Evolutionary conservation across 768 basidiomycete genomes (phyloP).

Genomic region (Podaxis mareebaensis): DNA sequence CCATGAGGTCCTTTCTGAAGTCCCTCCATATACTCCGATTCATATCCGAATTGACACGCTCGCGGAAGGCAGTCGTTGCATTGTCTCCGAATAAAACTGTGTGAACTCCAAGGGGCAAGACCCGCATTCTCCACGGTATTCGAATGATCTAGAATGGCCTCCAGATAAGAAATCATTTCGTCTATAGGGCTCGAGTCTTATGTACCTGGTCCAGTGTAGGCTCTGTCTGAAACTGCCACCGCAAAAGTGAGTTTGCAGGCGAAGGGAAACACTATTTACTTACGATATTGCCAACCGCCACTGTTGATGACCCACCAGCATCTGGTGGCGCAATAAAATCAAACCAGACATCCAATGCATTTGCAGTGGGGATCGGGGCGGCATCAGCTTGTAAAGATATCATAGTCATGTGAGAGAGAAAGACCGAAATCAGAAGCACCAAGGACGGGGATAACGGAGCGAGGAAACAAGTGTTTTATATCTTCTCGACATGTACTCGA

Average conservation of each 20-base stretch:
- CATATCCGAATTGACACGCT: not conserved
- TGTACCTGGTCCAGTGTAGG: constrained; percentile 2
- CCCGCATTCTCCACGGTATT: not conserved
- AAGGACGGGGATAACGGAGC: not conserved
- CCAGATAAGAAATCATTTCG: not conserved
- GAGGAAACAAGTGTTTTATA: not conserved
- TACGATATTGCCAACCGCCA: not conserved
- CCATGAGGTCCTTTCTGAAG: not conserved
- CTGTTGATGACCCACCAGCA: not conserved
- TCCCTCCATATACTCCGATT: not conserved
- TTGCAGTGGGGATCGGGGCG: not conserved
- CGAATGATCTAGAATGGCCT: not conserved
- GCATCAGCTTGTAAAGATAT: not conserved
- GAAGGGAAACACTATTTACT: not conserved
- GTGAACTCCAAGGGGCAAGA: not conserved
- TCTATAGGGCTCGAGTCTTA: too few species aligned
- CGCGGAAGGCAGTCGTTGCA: not conserved
- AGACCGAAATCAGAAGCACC: not conserved
- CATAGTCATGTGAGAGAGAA: constrained; percentile 1
- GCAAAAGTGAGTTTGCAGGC: not conserved
- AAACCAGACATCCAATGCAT: constrained; percentile 1
- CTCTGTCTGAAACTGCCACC: not conserved
- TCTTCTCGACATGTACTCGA: not conserved
- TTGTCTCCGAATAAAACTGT: not conserved
- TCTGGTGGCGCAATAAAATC: constrained; percentile 1